Percentiles rank a stretch among this genome's conserved stretches.
Evolutionary conservation across 2,329 filamentous ascomycete genomes (phyloP).

Genomic region (Raffaelea arxii): DNA sequence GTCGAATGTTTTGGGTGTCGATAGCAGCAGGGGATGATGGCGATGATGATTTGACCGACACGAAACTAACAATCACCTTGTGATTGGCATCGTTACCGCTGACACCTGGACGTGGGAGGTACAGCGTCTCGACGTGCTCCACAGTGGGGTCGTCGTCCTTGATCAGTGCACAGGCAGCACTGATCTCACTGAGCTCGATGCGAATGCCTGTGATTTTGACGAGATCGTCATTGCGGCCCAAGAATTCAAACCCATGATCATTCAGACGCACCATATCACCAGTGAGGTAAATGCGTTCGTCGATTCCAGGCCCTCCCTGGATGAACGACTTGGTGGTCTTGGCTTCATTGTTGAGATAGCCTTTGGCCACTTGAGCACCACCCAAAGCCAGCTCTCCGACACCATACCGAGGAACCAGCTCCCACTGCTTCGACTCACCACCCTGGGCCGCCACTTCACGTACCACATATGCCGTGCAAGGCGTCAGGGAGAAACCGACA

Average conservation of each 20-base stretch:
- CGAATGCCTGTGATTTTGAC: slow-evolving; percentile 55
- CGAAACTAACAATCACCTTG: slow-evolving; percentile 25
- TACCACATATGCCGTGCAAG: slow-evolving; percentile 14
- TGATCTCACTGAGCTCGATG: slow-evolving; percentile 43
- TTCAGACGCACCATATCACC: slow-evolving; percentile 43
- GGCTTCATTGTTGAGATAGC: slow-evolving; percentile 36
- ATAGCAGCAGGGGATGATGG: background rate
- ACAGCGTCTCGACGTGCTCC: slow-evolving; percentile 25
- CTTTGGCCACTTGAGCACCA: slow-evolving; percentile 42
- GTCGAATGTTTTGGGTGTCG: slow-evolving; percentile 3
- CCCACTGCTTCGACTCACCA: slow-evolving; percentile 3
- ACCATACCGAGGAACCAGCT: slow-evolving; percentile 41
- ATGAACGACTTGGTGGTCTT: slow-evolving; percentile 14
- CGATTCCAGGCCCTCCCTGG: slow-evolving; percentile 7
- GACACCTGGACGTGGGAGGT: slow-evolving; percentile 19
- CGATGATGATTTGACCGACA: slow-evolving; percentile 15
- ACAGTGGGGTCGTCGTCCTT: slow-evolving; percentile 20
- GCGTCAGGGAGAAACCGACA: slow-evolving; percentile 16
- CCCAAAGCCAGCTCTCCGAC: slow-evolving; percentile 40
- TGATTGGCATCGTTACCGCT: slow-evolving; percentile 14
- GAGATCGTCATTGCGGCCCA: slow-evolving; percentile 51
- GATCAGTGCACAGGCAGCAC: slow-evolving; percentile 19
- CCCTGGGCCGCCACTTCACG: slow-evolving; percentile 2
- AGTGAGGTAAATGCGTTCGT: slow-evolving; percentile 27
- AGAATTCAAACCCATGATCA: slow-evolving; percentile 43